These are phyloP conservation scores for Castanopsis chinensis DNA, from an alignment of 306 rosid genomes.

Conservation along the genomic window DNA sequence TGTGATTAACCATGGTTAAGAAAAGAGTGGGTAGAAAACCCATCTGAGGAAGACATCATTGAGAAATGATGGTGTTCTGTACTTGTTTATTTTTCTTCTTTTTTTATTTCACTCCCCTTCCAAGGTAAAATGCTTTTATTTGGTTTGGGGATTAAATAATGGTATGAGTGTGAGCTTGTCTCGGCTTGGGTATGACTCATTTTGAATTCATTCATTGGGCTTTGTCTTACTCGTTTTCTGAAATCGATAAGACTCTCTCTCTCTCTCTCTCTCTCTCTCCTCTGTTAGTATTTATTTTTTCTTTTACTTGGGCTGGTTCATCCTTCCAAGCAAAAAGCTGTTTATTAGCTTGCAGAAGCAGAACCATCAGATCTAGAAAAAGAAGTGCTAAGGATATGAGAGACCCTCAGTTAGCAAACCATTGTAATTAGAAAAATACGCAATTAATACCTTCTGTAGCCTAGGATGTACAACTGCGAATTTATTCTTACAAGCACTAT, in stretches of 20 bases:
- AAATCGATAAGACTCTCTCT: conserved; percentile 50
- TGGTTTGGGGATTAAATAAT: neutral
- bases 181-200: conserved; percentile 48
- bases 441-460: conserved; percentile 40
- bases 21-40: conserved; percentile 42
- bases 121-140: conserved; percentile 1
- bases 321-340: conserved; percentile 90
- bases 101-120: neutral
- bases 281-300: conserved; percentile 19
- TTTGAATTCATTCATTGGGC: conserved; percentile 52
- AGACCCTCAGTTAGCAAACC: conserved; percentile 42
- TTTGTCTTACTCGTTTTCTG: conserved; percentile 77
- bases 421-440: conserved; percentile 61
- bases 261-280: conserved; percentile 24
- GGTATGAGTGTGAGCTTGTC: conserved; percentile 39
- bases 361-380: conserved; percentile 87
- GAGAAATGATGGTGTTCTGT: conserved; percentile 87
- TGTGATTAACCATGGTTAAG: conserved; percentile 68
- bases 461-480: conserved; percentile 27
- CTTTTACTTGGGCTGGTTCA: conserved; percentile 61
- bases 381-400: conserved; percentile 60
- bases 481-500: conserved; percentile 16
- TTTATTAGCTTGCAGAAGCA: conserved; percentile 79
- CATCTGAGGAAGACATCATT: conserved; percentile 66
- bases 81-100: conserved; percentile 37